Conservation (phyloP, 306 rosid species). For the Rosa persica region DNA sequence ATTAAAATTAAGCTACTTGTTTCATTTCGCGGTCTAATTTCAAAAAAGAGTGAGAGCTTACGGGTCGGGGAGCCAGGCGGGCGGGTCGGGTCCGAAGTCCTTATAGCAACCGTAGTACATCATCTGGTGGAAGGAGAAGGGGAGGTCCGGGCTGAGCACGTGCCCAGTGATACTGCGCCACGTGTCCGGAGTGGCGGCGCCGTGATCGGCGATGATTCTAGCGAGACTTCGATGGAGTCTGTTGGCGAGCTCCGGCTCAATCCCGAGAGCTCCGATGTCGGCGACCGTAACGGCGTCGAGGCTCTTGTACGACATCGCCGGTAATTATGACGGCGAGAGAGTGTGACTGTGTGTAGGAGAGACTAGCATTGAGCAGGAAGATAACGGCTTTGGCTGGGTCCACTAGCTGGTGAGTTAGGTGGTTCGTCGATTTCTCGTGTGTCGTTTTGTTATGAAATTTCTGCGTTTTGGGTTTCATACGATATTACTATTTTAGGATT, state of each 20-base stretch:
- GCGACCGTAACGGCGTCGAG: constrained; percentile 47
- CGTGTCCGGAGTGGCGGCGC: constrained; percentile 57
- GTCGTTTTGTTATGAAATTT: constrained; percentile 2
- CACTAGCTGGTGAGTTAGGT: background rate
- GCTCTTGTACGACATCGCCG: constrained; percentile 48
- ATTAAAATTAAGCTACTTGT: background rate
- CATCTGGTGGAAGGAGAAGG: constrained; percentile 88
- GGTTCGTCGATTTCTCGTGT: background rate
- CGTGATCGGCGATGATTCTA: constrained; percentile 41
- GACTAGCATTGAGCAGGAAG: background rate
- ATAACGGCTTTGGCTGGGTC: background rate
- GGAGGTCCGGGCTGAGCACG: constrained; percentile 65
- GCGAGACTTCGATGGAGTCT: constrained; percentile 48
- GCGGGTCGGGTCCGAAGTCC: constrained; percentile 79
- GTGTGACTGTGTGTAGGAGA: background rate
- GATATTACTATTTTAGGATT: too few species aligned
- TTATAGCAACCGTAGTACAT: constrained; percentile 65
- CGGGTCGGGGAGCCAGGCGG: constrained; percentile 89
- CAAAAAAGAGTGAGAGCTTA: constrained; percentile 22
- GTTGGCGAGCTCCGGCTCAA: constrained; percentile 37
- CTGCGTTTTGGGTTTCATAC: background rate
- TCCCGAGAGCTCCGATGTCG: constrained; percentile 67
- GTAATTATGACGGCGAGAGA: background rate
- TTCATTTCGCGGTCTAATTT: background rate
- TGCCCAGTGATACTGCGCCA: constrained; percentile 61